Conservation (phyloP, 257 asterid genomes). For the Lantana camara region DNA sequence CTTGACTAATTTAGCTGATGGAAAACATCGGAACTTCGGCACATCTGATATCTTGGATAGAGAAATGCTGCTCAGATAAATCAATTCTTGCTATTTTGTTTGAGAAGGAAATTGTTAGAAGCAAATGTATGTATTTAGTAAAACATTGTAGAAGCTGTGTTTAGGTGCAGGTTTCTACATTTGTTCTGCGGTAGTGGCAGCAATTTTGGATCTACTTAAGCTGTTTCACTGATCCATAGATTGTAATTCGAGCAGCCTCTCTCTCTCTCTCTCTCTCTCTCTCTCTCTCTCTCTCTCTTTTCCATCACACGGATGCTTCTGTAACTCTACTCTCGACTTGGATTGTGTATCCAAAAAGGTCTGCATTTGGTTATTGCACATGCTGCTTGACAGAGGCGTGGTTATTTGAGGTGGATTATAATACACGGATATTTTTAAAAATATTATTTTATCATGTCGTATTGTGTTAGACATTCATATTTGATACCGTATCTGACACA, state of each 20-base stretch:
- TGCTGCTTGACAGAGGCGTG: too few relatives aligned
- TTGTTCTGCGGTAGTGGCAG: conserved; percentile 38
- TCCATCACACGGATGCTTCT: too few relatives aligned
- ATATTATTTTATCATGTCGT: too few relatives aligned
- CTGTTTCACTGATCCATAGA: conserved; percentile 43
- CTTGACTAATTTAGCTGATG: conserved; percentile 75
- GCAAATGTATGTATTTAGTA: not conserved
- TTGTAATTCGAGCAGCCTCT: not conserved
- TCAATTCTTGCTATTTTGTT: not conserved
- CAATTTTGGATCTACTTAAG: conserved; percentile 47
- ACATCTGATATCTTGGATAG: conserved; percentile 49
- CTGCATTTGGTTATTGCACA: too few relatives aligned
- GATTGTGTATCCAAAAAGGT: too few relatives aligned
- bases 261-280: too few relatives aligned
- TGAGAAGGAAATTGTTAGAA: conserved; percentile 7
- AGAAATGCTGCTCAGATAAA: conserved; percentile 48
- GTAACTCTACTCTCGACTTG: too few relatives aligned
- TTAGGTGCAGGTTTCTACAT: conserved; percentile 3
- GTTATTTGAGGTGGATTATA: too few relatives aligned
- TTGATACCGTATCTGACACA: too few relatives aligned
- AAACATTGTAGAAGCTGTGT: conserved; percentile 11
- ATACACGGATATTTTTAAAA: too few relatives aligned
- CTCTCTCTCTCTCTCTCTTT: too few relatives aligned
- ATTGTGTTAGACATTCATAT: too few relatives aligned
- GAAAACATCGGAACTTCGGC: conserved; percentile 88